Percentiles rank a stretch among this genome's conserved stretches.
Conservation (phyloP, 768 basidiomycete genomes). For the Boletus rubescentipes region DNA sequence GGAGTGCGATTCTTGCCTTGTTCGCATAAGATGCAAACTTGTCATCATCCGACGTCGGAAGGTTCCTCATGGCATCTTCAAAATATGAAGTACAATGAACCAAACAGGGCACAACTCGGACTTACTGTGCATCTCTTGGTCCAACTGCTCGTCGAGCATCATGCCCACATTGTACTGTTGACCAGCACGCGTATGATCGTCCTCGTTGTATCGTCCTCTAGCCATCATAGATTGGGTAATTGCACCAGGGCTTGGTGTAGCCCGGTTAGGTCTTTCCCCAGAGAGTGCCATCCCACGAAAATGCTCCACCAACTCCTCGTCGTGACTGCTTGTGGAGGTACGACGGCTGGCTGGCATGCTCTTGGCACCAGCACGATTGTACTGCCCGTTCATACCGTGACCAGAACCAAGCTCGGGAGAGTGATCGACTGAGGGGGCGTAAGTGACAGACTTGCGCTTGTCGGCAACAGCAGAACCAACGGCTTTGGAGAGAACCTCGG, state of each 20-base stretch:
- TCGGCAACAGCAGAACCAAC: constrained; percentile 65
- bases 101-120: constrained; percentile 15
- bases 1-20: constrained; percentile 48
- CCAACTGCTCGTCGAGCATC: constrained; percentile 91
- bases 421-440: constrained; percentile 73
- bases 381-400: constrained; percentile 50
- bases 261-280: constrained; percentile 57
- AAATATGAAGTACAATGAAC: constrained; percentile 18
- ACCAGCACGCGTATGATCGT: constrained; percentile 58
- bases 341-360: constrained; percentile 93
- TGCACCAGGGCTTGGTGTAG: constrained; percentile 55
- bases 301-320: constrained; percentile 77
- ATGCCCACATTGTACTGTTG: constrained; percentile 78
- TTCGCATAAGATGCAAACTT: constrained; percentile 67
- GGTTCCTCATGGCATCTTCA: constrained; percentile 82
- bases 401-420: constrained; percentile 62
- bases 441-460: constrained; percentile 86
- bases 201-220: constrained; percentile 54
- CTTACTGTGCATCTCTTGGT: constrained; percentile 93
- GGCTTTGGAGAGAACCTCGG: constrained; percentile 63
- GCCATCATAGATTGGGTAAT: constrained; percentile 53
- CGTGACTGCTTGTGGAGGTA: constrained; percentile 84
- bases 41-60: constrained; percentile 88
- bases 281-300: constrained; percentile 69
- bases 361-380: constrained; percentile 75